Base-by-base conservation (phyloP, 495 filamentous ascomycete genomes). In the Penicillium dipodomyicola region DNA sequence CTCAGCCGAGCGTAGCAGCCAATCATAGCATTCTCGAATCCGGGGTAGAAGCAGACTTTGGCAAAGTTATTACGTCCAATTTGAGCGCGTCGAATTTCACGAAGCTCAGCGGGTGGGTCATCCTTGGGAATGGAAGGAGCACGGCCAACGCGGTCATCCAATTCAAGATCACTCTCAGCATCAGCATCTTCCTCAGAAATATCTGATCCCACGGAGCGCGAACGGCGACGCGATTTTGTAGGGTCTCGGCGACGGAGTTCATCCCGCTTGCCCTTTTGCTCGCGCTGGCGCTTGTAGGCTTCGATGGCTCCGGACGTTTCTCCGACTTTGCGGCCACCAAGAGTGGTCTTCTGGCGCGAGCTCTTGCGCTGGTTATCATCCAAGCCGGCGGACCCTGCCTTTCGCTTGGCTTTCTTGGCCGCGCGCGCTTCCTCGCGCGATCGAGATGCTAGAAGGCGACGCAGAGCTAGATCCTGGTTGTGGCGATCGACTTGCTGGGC, bases 21-120 rank as follows among this genome's bases (percentile, higher is more conserved):
- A 37, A 80, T 82, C 55, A 97, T 86, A 29, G 86, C 81, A 32
- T 90, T 80, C 17, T 92, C 87, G 54, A 99, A 96, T 11, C 86
- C 87, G 20, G 94, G 94, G 58, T 89, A 90, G 76, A 94, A 96
- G 76, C 90, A 95, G 41, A 96, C 86, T 64, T 89, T 82, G 5
- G 85, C 86, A 62, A 97, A 92, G 61, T 88, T 87, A 57, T 76
- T 84, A 33, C 95, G 83, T 20, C 92, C 90, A 56, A 98, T 79
- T 55, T 89, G 84, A 56, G 89, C 81, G 46, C 88, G 85, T 62
- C 96, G 87, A 58, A 95, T 80, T 64, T 98, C 91, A 3, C 80
- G 75, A n/a, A 96, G 77, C 11, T 85, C 84, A 12, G 88, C 85
- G 12, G 82, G 86, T 20, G 77, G 78, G 48, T 86, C 82, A 42